Base-by-base conservation (phyloP, 768 basidiomycete species). In the Cyathus striatus region DNA sequence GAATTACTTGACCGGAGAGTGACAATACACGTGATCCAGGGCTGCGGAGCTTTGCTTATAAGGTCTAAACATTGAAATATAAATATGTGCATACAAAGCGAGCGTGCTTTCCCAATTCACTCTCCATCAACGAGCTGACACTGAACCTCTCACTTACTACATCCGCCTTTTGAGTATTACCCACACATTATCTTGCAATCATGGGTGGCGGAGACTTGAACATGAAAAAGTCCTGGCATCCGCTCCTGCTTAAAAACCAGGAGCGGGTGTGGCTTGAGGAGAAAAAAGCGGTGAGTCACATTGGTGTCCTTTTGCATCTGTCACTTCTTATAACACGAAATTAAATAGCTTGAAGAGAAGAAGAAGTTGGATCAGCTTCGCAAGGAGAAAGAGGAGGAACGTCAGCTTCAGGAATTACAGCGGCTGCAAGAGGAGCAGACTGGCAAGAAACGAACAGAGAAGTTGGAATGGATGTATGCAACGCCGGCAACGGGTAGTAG, bases 211-310 rank as follows among this genome's bases (percentile, higher is more conserved):
- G 89, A 48, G 94, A 97, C 65, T 75, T 97, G 61, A 98, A 98
- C 60, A 98, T 98, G 94, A 96, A 90, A 69, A 95, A 96, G 78
- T 93, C 90, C 50, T 97, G 94, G 94, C 94, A 97, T 63, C 94
- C 94, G 78, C 83, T 93, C 76, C 88, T 95, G 66, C 66, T 96
- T 65, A 92, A 91, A 62, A 95, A 95, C 69, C 95, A 97, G 84
- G 91, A 95, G 82, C 82, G 89, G 79, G 96, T 98, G 56, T 98
- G 96, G 95, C 77, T 97, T 43, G 89, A 95, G 65, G 96, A 99
- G 66, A 93, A 95, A 79, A 86, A 90, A 60, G 92, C 93, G 42
- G 91, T 90, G 60, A 55, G 88, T 75, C 13, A 40, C 26, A n/a
- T n/a, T n/a, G 41, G 35, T 27, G 20, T 18, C 20, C 17, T 41